Evolutionary conservation across 2,329 filamentous ascomycete species (phyloP), one percentile per base, ranked within the genome.

Genomic region (Lanzia echinophila): DNA sequence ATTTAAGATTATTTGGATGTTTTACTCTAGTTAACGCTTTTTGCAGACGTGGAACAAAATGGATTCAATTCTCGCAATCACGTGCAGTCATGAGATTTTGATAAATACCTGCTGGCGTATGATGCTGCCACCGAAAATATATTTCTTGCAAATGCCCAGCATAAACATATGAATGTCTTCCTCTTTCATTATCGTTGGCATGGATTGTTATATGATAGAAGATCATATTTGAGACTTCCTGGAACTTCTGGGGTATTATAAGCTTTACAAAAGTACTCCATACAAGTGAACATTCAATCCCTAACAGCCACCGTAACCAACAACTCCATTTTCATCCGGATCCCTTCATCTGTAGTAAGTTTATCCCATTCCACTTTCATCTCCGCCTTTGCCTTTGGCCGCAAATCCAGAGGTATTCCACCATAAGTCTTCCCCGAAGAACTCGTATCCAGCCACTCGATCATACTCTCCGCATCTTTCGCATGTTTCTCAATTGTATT

Each of bases 271-370:
- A 11, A 13, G 12, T 17, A 38, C 7, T 12, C 2, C 10, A 15
- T 38, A 17, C 34, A 15, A 38, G 7, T 6, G 13, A 38, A 10
- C 34, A 17, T n/a, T 49, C n/a, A 49, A 17, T 28, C 28, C 20
- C 53, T 53, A 13, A 53, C 17, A 53, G 54, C 56, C 13, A 58
- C 42, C 34, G 54, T 56, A 47, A 56, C 56, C 22, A 58, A 50
- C n/a, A 58, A 32, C 7, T 56, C 50, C 50, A 58, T 55, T 8
- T 54, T n/a, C 57, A 59, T 59, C 1, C 17, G 17, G 2, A 59
- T 59, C 2, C 46, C 57, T 6, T 48, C 22, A 19, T 53, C 36
- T 1, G 51, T 55, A 6, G 38, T 51, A 8, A 51, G 13, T 13
- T 53, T 55, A 2, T 47, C 48, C 49, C 57, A 59, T 33, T 57